These are phyloP conservation scores for Colletotrichum lini DNA, from an alignment of 2,329 filamentous ascomycete species.

Conservation along the genomic window DNA sequence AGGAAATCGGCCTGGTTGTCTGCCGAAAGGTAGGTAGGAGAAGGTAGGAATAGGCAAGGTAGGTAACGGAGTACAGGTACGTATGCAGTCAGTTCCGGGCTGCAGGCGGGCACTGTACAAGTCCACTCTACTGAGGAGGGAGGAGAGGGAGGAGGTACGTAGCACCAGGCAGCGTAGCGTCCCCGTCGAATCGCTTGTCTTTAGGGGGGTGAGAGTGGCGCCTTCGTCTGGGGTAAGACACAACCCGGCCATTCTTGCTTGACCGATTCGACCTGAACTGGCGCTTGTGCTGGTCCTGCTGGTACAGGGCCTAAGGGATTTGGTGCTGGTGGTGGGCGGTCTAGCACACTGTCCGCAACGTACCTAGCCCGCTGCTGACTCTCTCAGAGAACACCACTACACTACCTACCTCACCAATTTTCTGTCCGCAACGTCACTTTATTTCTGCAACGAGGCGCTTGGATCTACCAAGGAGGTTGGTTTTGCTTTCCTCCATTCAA, in stretches of 20 bases:
- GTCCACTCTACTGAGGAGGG: constrained; percentile 25
- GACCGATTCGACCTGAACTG: constrained; percentile 28
- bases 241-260: constrained; percentile 27
- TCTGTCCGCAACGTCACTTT: neutral
- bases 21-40: constrained; percentile 23
- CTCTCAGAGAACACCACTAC: neutral
- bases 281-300: constrained; percentile 2
- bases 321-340: neutral
- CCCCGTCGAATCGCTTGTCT: constrained; percentile 24
- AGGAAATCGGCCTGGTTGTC: constrained; percentile 29
- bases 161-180: constrained; percentile 5
- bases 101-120: constrained; percentile 37
- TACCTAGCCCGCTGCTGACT: constrained; percentile 4
- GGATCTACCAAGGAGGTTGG: constrained; percentile 11
- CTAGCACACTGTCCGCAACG: neutral
- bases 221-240: constrained; percentile 38
- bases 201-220: constrained; percentile 27
- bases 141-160: constrained; percentile 22
- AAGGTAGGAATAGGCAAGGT: constrained; percentile 15
- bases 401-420: neutral
- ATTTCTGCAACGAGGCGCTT: constrained; percentile 13
- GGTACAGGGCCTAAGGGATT: constrained; percentile 10
- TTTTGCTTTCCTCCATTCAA: constrained; percentile 10
- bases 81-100: constrained; percentile 18
- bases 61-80: constrained; percentile 12